These are phyloP conservation scores for Nemania sp. DNA, from an alignment of 2,329 filamentous ascomycete genomes.

Conservation along the genomic window DNA sequence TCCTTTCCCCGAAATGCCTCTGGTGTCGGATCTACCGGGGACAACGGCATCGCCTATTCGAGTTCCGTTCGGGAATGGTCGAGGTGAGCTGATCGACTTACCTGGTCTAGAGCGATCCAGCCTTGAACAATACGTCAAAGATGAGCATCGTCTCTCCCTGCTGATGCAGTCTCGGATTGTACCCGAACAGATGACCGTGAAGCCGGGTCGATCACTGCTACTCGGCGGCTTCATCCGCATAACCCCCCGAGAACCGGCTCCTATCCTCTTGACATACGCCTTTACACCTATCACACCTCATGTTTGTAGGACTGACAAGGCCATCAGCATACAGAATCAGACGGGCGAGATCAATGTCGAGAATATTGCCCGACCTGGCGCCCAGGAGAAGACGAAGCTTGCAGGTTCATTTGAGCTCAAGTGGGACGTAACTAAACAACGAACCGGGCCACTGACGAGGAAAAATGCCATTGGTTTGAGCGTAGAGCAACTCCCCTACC, in stretches of 20 bases:
- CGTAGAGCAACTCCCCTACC: slow-evolving; percentile 74
- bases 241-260: slow-evolving; percentile 68
- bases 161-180: slow-evolving; percentile 78
- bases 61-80: slow-evolving; percentile 82
- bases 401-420: slow-evolving; percentile 76
- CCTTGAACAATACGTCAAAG: slow-evolving; percentile 70
- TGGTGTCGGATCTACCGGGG: slow-evolving; percentile 84
- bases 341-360: slow-evolving; percentile 60
- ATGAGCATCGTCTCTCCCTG: slow-evolving; percentile 66
- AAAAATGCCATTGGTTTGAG: slow-evolving; percentile 64
- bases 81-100: slow-evolving; percentile 90
- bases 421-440: slow-evolving; percentile 80
- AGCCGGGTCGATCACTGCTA: slow-evolving; percentile 76
- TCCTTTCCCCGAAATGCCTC: slow-evolving; percentile 79
- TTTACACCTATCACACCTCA: slow-evolving; percentile 82
- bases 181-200: slow-evolving; percentile 73
- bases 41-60: slow-evolving; percentile 96
- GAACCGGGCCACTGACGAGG: slow-evolving; percentile 73
- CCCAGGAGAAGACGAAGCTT: slow-evolving; percentile 61
- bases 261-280: slow-evolving; percentile 77
- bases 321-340: slow-evolving; percentile 70
- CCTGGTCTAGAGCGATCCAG: slow-evolving; percentile 79
- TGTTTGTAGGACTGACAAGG: slow-evolving; percentile 78
- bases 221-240: slow-evolving; percentile 87
- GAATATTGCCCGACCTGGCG: slow-evolving; percentile 64